Base-by-base conservation (phyloP, 1,284 basidiomycete genomes). In the Pterulicium gracile region DNA sequence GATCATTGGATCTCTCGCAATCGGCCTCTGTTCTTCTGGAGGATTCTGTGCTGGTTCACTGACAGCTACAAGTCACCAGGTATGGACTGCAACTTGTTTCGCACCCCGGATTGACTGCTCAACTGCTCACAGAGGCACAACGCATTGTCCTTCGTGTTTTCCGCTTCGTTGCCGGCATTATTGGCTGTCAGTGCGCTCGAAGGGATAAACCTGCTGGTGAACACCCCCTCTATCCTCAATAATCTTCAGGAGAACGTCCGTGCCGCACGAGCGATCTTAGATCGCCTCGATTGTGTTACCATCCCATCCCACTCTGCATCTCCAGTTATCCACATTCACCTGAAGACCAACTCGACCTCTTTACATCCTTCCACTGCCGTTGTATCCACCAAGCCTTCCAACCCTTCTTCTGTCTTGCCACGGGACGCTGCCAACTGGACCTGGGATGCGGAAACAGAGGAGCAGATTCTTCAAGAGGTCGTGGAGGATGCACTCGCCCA, bases 41-140 rank as follows among this genome's bases (percentile, higher is more conserved):
- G 96, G 95, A 3, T 98, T 98, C 75, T 98, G 95, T 59, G 92
- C 92, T 1, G 95, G 95, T 23, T 87, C 88, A 2, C 64, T 69
- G 15, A 76, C 83, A 42, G 88, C 97, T 35, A 81, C 91, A 21
- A 79, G 88, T 51, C 96, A 98, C 61, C 93, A 92, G 72, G 85
- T 84, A 58, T 3, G 59, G n/a, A n/a, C n/a, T 49, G 15, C 19
- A 5, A 5, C 7, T 43, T 15, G 27, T 17, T 24, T n/a, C 40
- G 36, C 39, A 3, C 27, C 13, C 4, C 22, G 19, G 3, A 32
- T 20, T 39, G 35, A 24, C 32, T 45, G 47, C 24, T 14, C 24
- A 50, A 35, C 45, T 24, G 17, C 14, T 22, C 32, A 39, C 61
- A 96, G 79, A 93, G 94, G 42, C 98, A 98, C 76, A 99, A 98